Base-by-base conservation (phyloP, 106 monocot genomes). In the Acorus gramineus region DNA sequence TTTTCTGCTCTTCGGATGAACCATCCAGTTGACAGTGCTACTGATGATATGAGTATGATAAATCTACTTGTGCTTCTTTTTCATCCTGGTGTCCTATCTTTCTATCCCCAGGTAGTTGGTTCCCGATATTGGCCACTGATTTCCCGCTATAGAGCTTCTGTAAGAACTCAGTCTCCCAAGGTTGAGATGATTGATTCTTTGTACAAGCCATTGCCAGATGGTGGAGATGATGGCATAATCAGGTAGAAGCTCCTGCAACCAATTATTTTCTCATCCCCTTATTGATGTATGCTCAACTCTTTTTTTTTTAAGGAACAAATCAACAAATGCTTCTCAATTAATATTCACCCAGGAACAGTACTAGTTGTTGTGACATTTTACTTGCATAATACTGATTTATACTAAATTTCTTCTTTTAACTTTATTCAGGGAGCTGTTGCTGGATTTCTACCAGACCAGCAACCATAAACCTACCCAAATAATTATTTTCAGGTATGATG, bases 111-210 rank as follows among this genome's bases (percentile, higher is more conserved):
- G 92, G 92, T 81, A 10, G 92, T 92, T 61, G 87, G 92, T 8
- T 92, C 86, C 28, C 84, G 92, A 71, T 48, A 67, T 14, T 87
- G 86, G 92, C 92, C 92, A 7, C 49, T 79, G 44, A 84, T 92
- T 63, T 87, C 86, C 9, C 70, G 77, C 51, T 92, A 92, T 49
- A 68, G 79, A 77, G 92, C 92, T 64, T 77, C 81, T 57, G 92
- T 87, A 45, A 81, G 86, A 67, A 79, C 84, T 58, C 92, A 92
- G 55, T 73, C 92, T 7, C 75, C 86, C 53, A 92, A 82, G 68
- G 13, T 75, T 12, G 92, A 87, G 71, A 79, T 87, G 84, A 84
- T 92, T 47, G 79, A 92, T 64, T 77, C 76, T 46, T 67, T 92
- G 13, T 87, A 75, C 14, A 86, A 87, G 65, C 81, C 84, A 4